Percentiles rank a stretch among this genome's conserved stretches.
These are phyloP conservation scores for Diplodia mutila DNA, from an alignment of 2,329 filamentous ascomycete species.

Conservation along the genomic window DNA sequence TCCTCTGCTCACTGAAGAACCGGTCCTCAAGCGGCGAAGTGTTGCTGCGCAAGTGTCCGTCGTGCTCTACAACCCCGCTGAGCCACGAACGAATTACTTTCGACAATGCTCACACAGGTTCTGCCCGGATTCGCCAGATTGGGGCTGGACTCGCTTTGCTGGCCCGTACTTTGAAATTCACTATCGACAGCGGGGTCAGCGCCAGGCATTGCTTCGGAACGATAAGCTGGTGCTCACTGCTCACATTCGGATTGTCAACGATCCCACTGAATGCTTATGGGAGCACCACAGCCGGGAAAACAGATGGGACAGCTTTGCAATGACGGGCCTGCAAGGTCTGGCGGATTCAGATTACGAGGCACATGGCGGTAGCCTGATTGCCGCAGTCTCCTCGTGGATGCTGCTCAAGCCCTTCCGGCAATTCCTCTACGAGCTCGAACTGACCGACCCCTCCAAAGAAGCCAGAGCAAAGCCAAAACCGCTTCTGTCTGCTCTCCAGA, in stretches of 20 bases:
- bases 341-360: conserved; percentile 22
- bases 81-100: conserved; percentile 62
- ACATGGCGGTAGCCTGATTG: conserved; percentile 51
- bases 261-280: conserved; percentile 64
- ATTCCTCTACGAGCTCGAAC: conserved; percentile 55
- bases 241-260: conserved; percentile 64
- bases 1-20: conserved; percentile 40
- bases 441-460: conserved; percentile 52
- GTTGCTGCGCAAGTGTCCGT: conserved; percentile 64
- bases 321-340: conserved; percentile 58
- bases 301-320: conserved; percentile 60
- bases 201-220: conserved; percentile 61
- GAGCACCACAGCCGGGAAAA: conserved; percentile 61
- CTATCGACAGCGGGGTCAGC: conserved; percentile 59
- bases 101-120: conserved; percentile 63
- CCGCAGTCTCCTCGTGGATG: conserved; percentile 62
- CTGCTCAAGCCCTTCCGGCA: conserved; percentile 63
- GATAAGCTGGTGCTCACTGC: conserved; percentile 66
- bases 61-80: conserved; percentile 65
- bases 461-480: conserved; percentile 55
- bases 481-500: conserved; percentile 55
- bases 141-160: conserved; percentile 67
- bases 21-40: conserved; percentile 46
- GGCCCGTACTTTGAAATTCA: conserved; percentile 63
- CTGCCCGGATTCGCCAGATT: conserved; percentile 61